These are phyloP conservation scores for Schwanniomyces yamadae DNA, from an alignment of 805 yeast genomes.

Conservation along the genomic window DNA sequence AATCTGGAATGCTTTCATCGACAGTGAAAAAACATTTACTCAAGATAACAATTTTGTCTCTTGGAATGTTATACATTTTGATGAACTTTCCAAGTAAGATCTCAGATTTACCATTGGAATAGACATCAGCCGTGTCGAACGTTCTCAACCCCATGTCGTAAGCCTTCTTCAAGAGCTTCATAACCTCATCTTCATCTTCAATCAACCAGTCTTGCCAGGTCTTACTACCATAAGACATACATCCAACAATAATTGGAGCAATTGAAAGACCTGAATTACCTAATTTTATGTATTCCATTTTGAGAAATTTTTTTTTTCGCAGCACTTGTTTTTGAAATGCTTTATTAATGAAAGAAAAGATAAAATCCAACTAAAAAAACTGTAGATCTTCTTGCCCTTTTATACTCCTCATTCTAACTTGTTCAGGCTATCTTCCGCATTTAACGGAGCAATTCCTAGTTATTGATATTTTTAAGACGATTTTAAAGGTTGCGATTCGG, in stretches of 20 bases:
- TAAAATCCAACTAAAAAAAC: too few relatives aligned
- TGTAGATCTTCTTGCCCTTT: too few relatives aligned
- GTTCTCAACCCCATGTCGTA: constrained; percentile 22
- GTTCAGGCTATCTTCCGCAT: too few relatives aligned
- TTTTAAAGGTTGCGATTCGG: too few relatives aligned
- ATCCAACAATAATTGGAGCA: constrained; percentile 51
- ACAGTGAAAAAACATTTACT: constrained; percentile 15
- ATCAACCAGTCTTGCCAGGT: constrained; percentile 37
- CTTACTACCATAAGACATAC: constrained; percentile 48
- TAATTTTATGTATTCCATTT: constrained; percentile 4
- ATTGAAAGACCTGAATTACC: constrained; percentile 51
- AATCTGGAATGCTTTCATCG: constrained; percentile 6
- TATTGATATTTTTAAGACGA: too few relatives aligned
- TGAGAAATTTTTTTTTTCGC: too few relatives aligned
- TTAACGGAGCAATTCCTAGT: too few relatives aligned
- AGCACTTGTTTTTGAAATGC: too few relatives aligned
- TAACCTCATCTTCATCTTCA: constrained; percentile 26
- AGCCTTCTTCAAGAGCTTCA: constrained; percentile 22
- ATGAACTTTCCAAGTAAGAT: constrained; percentile 17
- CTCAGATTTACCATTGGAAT: constrained; percentile 21
- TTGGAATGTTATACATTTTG: constrained; percentile 17
- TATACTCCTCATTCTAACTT: too few relatives aligned
- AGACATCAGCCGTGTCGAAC: constrained; percentile 24
- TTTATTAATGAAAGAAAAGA: too few relatives aligned
- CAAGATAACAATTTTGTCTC: constrained; percentile 20